Base-by-base conservation (phyloP, 1,139 yeast species). In the Zygosaccharomyces sapae region DNA sequence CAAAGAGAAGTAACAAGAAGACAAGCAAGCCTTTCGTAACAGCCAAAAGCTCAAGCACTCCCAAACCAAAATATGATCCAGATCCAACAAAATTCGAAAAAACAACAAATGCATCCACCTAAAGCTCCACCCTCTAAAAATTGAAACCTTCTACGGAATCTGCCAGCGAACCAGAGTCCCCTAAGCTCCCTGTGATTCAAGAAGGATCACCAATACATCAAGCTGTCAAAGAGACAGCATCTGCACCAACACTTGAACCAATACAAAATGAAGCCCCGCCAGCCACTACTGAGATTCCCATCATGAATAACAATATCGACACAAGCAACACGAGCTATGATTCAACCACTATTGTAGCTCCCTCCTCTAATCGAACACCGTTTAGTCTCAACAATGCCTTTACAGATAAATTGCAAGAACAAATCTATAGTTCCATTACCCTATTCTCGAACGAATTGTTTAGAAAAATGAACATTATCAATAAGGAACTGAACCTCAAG, bases 371-470 rank as follows among this genome's bases (percentile, higher is more conserved):
- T 24, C 34, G 37, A 10, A 10, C 40, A 7, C 45, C 46, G 8
- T 19, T 36, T 36, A 12, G 43, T 12, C 25, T 34, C 25, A 38
- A 44, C 25, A 48, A 46, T 18, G 53, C 67, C 1, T 66, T 68
- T 39, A 67, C 73, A 1, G 58, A 58, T 36, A 59, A 60, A 9
- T 47, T 70, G 13, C 72, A 69, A 45, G 58, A 62, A 20, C 71
- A 69, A 46, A 69, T 70, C 6, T 59, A 50, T 44, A 58, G 57
- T 5, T 69, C 72, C 0, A 63, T 70, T 12, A 49, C 56, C 3
- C 46, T 48, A 1, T 69, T 69, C 51, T 63, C 72, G 0, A 56
- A 58, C 12, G 68, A 67, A 33, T 49, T 70, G 41, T 57, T 61
- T 0, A 52, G 55, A 8, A 69, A 69, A 49, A 62, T 70, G 30